These are phyloP conservation scores for Hortiboletus campestris DNA, from an alignment of 768 basidiomycete species.

Conservation along the genomic window DNA sequence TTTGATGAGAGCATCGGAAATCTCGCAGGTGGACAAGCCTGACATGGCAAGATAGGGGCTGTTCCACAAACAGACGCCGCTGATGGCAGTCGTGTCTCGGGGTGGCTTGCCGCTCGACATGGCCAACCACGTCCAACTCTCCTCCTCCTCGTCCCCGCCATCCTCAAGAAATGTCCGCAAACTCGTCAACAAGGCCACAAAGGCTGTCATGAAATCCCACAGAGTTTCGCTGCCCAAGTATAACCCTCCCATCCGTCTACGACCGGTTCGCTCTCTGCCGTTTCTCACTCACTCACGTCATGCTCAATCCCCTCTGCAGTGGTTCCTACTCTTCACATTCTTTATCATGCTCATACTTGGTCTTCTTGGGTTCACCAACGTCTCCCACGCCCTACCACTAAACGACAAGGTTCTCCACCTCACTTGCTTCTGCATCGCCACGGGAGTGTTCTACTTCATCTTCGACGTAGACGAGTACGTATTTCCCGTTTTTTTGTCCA, in stretches of 20 bases:
- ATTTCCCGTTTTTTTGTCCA: neutral
- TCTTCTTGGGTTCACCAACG: constrained; percentile 75
- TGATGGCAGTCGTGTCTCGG: too few species aligned
- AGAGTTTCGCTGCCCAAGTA: constrained; percentile 60
- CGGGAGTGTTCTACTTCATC: constrained; percentile 82
- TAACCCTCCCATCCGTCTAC: constrained; percentile 67
- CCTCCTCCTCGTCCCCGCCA: constrained; percentile 8
- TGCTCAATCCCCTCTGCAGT: constrained; percentile 44
- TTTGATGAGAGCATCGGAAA: constrained; percentile 88
- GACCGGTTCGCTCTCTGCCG: constrained; percentile 49
- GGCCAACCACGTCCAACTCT: constrained; percentile 8
- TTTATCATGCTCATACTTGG: constrained; percentile 68
- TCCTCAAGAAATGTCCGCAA: constrained; percentile 30
- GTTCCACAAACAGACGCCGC: neutral
- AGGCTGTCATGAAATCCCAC: constrained; percentile 71
- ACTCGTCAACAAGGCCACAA: constrained; percentile 44
- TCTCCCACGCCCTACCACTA: constrained; percentile 59
- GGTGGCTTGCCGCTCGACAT: constrained; percentile 3
- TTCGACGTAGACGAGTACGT: constrained; percentile 85
- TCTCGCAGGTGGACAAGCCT: constrained; percentile 71
- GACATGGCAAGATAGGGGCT: constrained; percentile 17
- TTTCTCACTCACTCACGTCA: neutral
- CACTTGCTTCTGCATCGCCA: constrained; percentile 71
- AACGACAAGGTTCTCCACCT: constrained; percentile 84
- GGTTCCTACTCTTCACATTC: constrained; percentile 75